Percentiles rank a stretch among this genome's conserved stretches.
Evolutionary conservation across 2,329 filamentous ascomycete genomes (phyloP).

Genomic region (Penicillium sp.): DNA sequence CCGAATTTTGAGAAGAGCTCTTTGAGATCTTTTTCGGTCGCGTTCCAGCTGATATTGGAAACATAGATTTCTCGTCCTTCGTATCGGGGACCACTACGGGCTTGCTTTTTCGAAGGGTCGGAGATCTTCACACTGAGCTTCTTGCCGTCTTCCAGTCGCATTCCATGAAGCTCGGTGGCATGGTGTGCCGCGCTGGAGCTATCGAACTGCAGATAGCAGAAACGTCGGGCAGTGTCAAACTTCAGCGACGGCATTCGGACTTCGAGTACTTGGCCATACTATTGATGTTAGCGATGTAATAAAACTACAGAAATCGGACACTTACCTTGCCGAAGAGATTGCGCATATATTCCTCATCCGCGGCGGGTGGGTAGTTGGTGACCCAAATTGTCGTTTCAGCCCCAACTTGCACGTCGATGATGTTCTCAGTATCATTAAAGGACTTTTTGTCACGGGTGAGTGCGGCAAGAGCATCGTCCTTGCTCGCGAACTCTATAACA

Average conservation of each 20-base stretch:
- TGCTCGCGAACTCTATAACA: conserved; percentile 76
- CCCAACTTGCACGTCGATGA: conserved; percentile 70
- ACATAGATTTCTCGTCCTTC: conserved; percentile 85
- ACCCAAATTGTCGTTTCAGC: conserved; percentile 80
- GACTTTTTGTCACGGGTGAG: conserved; percentile 76
- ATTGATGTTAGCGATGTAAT: conserved; percentile 18
- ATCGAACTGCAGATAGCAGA: conserved; percentile 93
- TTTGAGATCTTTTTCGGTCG: conserved; percentile 65
- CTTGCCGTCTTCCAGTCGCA: conserved; percentile 62
- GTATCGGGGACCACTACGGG: conserved; percentile 72
- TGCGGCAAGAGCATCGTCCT: conserved; percentile 77
- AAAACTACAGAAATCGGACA: conserved; percentile 4
- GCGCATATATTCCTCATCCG: conserved; percentile 51
- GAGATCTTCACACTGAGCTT: conserved; percentile 77
- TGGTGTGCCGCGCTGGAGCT: conserved; percentile 63
- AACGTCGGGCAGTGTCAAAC: conserved; percentile 80
- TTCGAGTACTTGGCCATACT: conserved; percentile 76
- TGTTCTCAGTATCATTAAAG: conserved; percentile 59
- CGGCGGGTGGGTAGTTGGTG: conserved; percentile 72
- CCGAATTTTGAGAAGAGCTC: conserved; percentile 73
- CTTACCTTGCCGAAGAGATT: conserved; percentile 54
- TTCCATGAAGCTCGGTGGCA: conserved; percentile 70
- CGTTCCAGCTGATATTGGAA: conserved; percentile 60
- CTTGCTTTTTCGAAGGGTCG: conserved; percentile 72
- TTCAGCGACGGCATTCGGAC: conserved; percentile 90